Conservation (phyloP, 2,329 filamentous ascomycete genomes). For the Albophoma yamanashiensis region DNA sequence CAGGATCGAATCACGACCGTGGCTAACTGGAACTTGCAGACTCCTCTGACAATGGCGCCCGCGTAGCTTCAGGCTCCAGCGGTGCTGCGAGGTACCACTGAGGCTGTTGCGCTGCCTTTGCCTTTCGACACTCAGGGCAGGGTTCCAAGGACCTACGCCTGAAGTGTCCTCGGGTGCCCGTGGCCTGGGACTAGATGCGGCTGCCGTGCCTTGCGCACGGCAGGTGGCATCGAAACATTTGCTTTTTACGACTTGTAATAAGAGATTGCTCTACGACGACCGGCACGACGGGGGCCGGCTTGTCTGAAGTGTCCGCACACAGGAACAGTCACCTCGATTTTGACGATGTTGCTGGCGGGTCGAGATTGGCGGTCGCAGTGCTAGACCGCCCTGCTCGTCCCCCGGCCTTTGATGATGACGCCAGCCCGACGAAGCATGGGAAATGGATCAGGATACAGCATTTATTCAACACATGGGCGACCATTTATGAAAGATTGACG, state of each 20-base stretch:
- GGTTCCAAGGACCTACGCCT: neutral
- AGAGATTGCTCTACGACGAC: slow-evolving; percentile 11
- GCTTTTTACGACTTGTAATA: slow-evolving; percentile 27
- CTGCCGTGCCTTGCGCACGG: neutral
- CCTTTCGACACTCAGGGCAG: neutral
- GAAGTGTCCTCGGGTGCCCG: neutral
- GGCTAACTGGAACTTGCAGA: slow-evolving; percentile 18
- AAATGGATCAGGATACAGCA: slow-evolving; percentile 29
- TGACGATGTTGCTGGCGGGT: slow-evolving; percentile 1
- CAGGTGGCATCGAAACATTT: slow-evolving; percentile 11
- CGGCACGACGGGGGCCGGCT: neutral
- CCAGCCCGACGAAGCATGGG: slow-evolving; percentile 26
- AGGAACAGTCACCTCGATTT: neutral
- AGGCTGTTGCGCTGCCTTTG: slow-evolving; percentile 1
- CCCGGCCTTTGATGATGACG: slow-evolving; percentile 24
- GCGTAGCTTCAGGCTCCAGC: slow-evolving; percentile 23
- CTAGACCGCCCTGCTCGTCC: slow-evolving; percentile 5
- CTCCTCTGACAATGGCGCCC: slow-evolving; percentile 31
- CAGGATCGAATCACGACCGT: neutral
- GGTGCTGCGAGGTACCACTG: slow-evolving; percentile 26
- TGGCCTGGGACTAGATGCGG: neutral
- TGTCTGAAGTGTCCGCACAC: neutral
- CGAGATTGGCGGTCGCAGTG: slow-evolving; percentile 6
- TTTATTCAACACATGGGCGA: slow-evolving; percentile 29
- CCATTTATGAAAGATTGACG: slow-evolving; percentile 24